A percentile compares a stretch with the other conserved stretches of the same genome.
Conservation (phyloP, 2,329 filamentous ascomycete genomes). For the Dryadomyces sulphureus region DNA sequence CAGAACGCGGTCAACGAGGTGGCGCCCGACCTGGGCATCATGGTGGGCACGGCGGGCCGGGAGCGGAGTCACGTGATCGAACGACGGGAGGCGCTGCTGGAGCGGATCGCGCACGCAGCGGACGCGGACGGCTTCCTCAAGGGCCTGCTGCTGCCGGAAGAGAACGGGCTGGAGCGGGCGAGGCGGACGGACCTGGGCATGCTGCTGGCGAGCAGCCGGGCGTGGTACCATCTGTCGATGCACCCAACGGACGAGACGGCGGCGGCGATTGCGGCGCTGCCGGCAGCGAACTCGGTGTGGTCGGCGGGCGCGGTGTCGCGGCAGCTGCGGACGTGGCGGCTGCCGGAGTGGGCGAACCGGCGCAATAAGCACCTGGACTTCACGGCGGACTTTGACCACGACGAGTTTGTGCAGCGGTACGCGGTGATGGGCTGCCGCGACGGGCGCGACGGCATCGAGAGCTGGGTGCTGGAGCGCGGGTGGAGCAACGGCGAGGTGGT, state of each 20-base stretch:
- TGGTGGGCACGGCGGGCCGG: constrained; percentile 47
- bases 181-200: constrained; percentile 67
- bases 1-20: constrained; percentile 63
- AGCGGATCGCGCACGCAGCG: constrained; percentile 71
- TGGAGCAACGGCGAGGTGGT: constrained; percentile 98
- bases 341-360: constrained; percentile 93
- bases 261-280: constrained; percentile 54
- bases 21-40: constrained; percentile 65
- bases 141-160: constrained; percentile 64
- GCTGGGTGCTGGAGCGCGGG: constrained; percentile 82
- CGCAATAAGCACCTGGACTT: constrained; percentile 86
- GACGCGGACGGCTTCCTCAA: constrained; percentile 74
- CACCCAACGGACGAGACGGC: constrained; percentile 85
- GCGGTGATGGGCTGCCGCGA: constrained; percentile 71
- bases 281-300: constrained; percentile 70
- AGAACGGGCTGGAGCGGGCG: constrained; percentile 58
- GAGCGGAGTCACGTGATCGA: constrained; percentile 70
- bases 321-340: constrained; percentile 81
- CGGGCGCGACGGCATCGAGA: constrained; percentile 84
- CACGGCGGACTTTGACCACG: constrained; percentile 88
- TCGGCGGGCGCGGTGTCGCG: constrained; percentile 85
- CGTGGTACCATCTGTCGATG: constrained; percentile 87
- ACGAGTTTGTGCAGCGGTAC: constrained; percentile 82
- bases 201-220: constrained; percentile 67
- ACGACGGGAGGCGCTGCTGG: constrained; percentile 66